phyloP scores from a whole-genome alignment of 176 grass and related monocot genomes.

The Rhipidocladum racemiflorum region DNA sequence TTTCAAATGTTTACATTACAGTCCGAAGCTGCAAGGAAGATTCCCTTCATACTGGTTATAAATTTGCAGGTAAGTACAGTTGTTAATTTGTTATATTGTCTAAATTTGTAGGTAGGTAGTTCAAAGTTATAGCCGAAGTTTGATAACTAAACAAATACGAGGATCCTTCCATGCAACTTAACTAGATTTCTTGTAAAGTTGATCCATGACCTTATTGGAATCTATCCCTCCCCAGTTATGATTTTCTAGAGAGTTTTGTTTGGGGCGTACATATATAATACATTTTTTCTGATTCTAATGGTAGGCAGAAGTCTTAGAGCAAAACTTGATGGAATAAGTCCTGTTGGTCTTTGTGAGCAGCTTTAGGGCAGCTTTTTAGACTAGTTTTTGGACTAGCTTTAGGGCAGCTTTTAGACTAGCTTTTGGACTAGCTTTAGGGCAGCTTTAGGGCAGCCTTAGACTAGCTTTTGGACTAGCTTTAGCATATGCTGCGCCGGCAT shows the following conservation, averaged over 20 bases:
- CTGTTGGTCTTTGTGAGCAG: no score
- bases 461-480: no score
- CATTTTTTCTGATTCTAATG: not conserved
- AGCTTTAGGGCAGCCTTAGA: no score
- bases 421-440: no score
- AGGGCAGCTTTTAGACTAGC: no score
- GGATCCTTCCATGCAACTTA: not conserved
- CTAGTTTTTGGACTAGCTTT: no score
- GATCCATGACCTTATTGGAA: no score
- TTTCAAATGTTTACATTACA: slow-evolving; percentile 42
- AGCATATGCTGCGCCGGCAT: no score
- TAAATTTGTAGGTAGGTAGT: not conserved
- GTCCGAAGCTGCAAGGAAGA: slow-evolving; percentile 82
- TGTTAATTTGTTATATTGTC: slow-evolving; percentile 26
- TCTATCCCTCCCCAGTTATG: not conserved
- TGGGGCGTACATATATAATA: not conserved
- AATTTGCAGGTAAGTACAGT: slow-evolving; percentile 73
- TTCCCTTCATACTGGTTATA: slow-evolving; percentile 89
- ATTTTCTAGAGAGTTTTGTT: not conserved
- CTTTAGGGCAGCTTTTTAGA: no score
- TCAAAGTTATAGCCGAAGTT: not conserved
- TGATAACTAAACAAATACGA: slow-evolving; percentile 10
- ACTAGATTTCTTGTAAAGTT: not conserved
- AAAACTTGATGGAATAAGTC: no score
- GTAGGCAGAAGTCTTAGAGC: no score